phyloP scores from a whole-genome alignment of 2,329 filamentous ascomycete species.

The Plenodomus biglobosus region DNA sequence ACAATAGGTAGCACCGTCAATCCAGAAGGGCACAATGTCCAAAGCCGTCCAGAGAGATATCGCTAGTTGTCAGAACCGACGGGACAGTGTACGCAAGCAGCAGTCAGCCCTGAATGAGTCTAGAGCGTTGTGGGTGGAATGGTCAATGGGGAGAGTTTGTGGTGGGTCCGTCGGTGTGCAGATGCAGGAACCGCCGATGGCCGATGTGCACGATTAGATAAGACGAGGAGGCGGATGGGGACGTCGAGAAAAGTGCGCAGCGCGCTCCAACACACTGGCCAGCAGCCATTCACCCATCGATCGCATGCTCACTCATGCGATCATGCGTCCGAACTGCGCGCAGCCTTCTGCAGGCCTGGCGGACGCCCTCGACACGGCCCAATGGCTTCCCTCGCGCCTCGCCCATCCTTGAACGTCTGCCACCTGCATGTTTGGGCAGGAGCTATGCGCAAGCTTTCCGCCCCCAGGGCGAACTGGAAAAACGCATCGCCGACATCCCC shows the following conservation, averaged over 20 bases:
- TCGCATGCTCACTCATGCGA: slow-evolving; percentile 51
- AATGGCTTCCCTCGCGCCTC: slow-evolving; percentile 13
- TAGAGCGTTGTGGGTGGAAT: not conserved
- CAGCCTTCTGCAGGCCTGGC: slow-evolving; percentile 45
- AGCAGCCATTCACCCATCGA: slow-evolving; percentile 17
- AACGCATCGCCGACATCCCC: slow-evolving; percentile 71
- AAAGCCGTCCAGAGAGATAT: not conserved
- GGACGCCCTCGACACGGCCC: slow-evolving; percentile 29
- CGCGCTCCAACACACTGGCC: not conserved
- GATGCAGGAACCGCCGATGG: slow-evolving; percentile 11
- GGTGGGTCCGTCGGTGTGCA: slow-evolving; percentile 13
- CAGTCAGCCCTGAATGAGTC: not conserved
- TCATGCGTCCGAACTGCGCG: slow-evolving; percentile 50
- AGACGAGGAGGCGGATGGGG: slow-evolving; percentile 8
- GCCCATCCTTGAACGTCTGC: slow-evolving; percentile 34
- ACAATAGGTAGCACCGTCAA: slow-evolving; percentile 7
- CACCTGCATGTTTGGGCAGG: slow-evolving; percentile 17
- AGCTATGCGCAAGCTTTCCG: slow-evolving; percentile 44
- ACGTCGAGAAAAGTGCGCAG: slow-evolving; percentile 9
- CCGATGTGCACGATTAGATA: slow-evolving; percentile 25
- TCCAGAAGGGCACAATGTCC: not conserved
- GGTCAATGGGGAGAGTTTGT: not conserved
- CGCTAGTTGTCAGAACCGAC: not conserved
- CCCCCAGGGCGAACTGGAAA: slow-evolving; percentile 57
- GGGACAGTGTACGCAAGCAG: not conserved